Percentiles rank a stretch among this genome's conserved stretches.
Conservation (phyloP, 352 stramenopile genomes). For the Phytophthora litchii region DNA sequence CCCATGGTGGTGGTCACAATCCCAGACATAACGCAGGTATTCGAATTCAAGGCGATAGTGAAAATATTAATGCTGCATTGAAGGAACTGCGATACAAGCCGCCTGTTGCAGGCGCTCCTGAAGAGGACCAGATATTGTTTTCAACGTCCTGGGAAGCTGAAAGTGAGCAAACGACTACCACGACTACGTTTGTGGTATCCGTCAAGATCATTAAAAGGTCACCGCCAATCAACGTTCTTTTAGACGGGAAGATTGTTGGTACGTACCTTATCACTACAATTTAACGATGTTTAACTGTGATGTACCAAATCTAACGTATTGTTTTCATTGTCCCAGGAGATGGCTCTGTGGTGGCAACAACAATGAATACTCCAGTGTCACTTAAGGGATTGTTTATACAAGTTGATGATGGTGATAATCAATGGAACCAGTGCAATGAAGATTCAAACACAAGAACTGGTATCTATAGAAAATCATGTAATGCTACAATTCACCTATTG, state of each 20-base stretch:
- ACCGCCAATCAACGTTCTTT: constrained; percentile 10
- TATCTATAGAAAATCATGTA: neutral
- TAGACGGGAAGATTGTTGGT: constrained; percentile 18
- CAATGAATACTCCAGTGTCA: constrained; percentile 11
- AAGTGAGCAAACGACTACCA: neutral
- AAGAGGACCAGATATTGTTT: constrained; percentile 21
- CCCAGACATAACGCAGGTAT: constrained; percentile 1
- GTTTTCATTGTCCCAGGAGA: constrained; percentile 16
- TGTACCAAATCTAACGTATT: neutral
- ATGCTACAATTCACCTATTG: constrained; percentile 14
- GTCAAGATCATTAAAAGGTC: constrained; percentile 22
- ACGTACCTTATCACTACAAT: constrained; percentile 2
- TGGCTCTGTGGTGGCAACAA: constrained; percentile 15
- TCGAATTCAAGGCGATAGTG: constrained; percentile 16
- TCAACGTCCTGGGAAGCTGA: constrained; percentile 11
- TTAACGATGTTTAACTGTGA: neutral
- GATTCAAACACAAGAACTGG: no score
- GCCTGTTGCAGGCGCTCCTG: neutral
- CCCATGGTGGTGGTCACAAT: neutral
- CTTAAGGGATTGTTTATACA: constrained; percentile 14
- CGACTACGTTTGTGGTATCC: constrained; percentile 5
- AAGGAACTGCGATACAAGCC: constrained; percentile 20
- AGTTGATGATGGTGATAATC: constrained; percentile 8
- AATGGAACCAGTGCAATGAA: constrained; percentile 6
- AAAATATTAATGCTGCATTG: constrained; percentile 31